Evolutionary conservation across 805 yeast species (phyloP), one percentile per base, ranked within the genome.

Genomic region (Saccharomyces paradoxus): DNA sequence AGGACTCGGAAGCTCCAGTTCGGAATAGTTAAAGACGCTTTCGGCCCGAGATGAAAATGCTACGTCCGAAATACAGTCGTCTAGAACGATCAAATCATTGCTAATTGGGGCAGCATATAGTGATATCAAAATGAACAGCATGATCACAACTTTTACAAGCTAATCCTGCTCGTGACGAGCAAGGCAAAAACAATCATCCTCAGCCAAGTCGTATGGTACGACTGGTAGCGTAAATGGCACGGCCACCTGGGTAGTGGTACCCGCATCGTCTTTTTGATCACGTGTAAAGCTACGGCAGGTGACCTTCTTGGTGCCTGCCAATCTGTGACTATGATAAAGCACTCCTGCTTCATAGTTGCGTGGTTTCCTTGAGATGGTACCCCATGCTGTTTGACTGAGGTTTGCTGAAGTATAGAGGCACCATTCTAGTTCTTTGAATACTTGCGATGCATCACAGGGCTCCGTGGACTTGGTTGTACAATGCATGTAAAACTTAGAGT

Each of bases 331-430:
- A 27, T 70, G 72, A 3, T 81, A 57, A 28, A 83, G 61, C 0
- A 83, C 75, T 0, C 87, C 87, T 1, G 77, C 75, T 62, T 83
- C 88, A 65, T 73, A 83, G 74, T 81, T 64, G 10, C 66, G 61
- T n/a, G 75, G 72, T 13, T 57, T 49, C 13, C 58, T 30, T 44
- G 65, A 60, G 14, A 72, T 71, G 4, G 64, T 70, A 0, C 96
- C 96, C 96, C 96, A 89, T 1, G 96, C 96, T 56, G 81, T 86
- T 53, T 80, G 80, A 31, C 91, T 84, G 46, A 87, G 63, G 63
- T 89, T 89, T 31, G 89, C 86, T 50, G 90, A 84, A 0, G 94
- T 86, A 64, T 86, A 74, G 5, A 86, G 66, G 21, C 83, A 77
- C 95, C 96, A 89, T 51, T 80, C 77, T 4, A 86, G 64, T 2